Percentiles rank a stretch among this genome's conserved stretches.
Evolutionary conservation across 1,284 basidiomycete species (phyloP).

Genomic region (Ganoderma sp.): DNA sequence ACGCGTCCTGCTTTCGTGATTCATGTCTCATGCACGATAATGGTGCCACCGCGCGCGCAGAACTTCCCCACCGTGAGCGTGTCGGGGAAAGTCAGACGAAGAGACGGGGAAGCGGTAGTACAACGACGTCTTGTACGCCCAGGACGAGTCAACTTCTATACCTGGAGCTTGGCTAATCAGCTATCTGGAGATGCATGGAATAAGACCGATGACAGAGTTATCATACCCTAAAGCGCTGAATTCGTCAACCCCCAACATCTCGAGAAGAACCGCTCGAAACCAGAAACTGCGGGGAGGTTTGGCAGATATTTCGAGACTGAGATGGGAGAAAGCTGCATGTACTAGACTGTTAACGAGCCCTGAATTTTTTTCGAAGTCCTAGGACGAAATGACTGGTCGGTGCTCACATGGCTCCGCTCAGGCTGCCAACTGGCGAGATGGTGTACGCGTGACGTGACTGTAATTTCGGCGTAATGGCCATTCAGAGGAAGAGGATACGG

Average conservation of each 20-base stretch:
- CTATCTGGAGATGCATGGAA: not conserved
- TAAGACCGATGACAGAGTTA: constrained; percentile 1
- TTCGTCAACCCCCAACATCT: constrained; percentile 66
- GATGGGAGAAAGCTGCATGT: not conserved
- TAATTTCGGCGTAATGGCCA: too few relatives aligned
- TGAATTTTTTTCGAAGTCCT: too few relatives aligned
- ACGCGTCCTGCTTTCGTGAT: constrained; percentile 54
- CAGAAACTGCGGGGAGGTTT: constrained; percentile 61
- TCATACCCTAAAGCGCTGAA: constrained; percentile 61
- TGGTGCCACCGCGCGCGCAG: constrained; percentile 50
- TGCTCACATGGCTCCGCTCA: too few relatives aligned
- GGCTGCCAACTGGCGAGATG: too few relatives aligned
- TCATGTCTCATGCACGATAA: constrained; percentile 52
- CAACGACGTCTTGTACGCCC: constrained; percentile 70
- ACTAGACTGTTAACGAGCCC: too few relatives aligned
- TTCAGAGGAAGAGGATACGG: too few relatives aligned
- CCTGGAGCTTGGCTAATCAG: constrained; percentile 45
- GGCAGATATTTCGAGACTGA: constrained; percentile 67
- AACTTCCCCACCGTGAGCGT: constrained; percentile 54
- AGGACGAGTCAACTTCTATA: constrained; percentile 61
- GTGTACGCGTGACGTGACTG: too few relatives aligned
- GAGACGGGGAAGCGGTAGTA: constrained; percentile 62
- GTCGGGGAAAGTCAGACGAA: constrained; percentile 53
- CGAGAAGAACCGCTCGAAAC: constrained; percentile 52
- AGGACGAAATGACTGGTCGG: too few relatives aligned